These are phyloP conservation scores for Arthrobotrys conoides DNA, from an alignment of 2,329 filamentous ascomycete genomes.

Conservation along the genomic window DNA sequence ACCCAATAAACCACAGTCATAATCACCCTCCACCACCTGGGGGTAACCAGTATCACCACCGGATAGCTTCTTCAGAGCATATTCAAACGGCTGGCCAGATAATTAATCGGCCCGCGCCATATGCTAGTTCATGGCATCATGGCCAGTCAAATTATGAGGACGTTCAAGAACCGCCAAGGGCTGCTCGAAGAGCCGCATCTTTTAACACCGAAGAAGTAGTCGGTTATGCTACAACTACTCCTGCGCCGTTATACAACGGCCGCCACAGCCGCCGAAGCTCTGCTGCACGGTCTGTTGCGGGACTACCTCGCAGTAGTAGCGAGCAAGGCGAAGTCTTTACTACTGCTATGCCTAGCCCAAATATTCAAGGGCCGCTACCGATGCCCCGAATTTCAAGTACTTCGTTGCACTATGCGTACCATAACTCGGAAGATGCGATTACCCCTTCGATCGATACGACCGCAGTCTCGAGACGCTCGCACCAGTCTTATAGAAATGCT, in stretches of 20 bases:
- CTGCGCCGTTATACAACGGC: conserved; percentile 25
- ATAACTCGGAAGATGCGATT: conserved; percentile 43
- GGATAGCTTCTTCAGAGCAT: conserved; percentile 41
- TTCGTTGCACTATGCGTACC: conserved; percentile 44
- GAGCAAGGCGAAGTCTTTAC: conserved; percentile 54
- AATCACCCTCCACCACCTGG: conserved; percentile 5
- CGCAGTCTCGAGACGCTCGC: conserved; percentile 46
- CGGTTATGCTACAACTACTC: conserved; percentile 14
- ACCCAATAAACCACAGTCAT: conserved; percentile 9
- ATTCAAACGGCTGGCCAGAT: conserved; percentile 20
- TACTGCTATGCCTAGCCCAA: conserved; percentile 46
- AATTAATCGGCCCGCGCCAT: conserved; percentile 2
- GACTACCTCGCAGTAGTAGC: conserved; percentile 37
- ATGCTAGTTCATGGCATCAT: conserved; percentile 56
- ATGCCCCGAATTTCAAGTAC: conserved; percentile 43
- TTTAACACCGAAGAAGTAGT: conserved; percentile 38
- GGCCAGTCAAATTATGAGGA: conserved; percentile 43
- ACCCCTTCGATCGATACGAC: conserved; percentile 51
- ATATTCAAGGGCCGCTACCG: conserved; percentile 31
- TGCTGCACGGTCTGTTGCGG: conserved; percentile 22
- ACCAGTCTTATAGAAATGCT: conserved; percentile 45
- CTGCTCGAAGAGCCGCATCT: conserved; percentile 44
- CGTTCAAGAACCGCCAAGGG: conserved; percentile 37
- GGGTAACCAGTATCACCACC: conserved; percentile 35
- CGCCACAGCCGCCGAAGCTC: conserved; percentile 55